A percentile compares a stretch with the other conserved stretches of the same genome.
Conservation (phyloP, 352 stramenopile genomes). For the Phytophthora quininea region DNA sequence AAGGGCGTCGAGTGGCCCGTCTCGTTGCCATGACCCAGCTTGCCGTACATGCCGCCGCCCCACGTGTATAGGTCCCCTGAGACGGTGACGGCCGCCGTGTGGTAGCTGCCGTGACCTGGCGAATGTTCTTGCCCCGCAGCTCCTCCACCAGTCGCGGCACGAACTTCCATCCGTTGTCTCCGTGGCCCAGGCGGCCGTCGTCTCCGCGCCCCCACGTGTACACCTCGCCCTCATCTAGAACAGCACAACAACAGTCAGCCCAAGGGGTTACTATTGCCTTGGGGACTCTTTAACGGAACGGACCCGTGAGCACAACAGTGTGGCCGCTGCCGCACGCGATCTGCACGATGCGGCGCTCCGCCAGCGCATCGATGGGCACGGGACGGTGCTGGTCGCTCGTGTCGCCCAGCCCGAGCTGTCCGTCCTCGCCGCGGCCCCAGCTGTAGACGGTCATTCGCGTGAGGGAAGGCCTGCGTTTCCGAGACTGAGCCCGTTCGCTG, state of each 20-base stretch:
- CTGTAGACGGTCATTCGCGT: constrained; percentile 76
- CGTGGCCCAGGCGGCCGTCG: constrained; percentile 90
- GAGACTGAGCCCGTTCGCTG: constrained; percentile 13
- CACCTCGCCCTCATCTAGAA: constrained; percentile 79
- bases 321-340: constrained; percentile 90
- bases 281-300: not conserved
- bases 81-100: constrained; percentile 95
- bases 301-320: constrained; percentile 87
- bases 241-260: not conserved
- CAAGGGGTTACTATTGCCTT: no score
- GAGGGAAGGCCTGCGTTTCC: not conserved
- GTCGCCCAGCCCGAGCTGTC: constrained; percentile 84
- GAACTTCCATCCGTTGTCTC: constrained; percentile 97
- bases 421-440: constrained; percentile 89
- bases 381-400: constrained; percentile 89
- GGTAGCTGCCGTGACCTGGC: constrained; percentile 96
- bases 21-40: constrained; percentile 94
- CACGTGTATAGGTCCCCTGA: constrained; percentile 94
- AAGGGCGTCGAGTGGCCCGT: constrained; percentile 93
- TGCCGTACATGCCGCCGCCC: constrained; percentile 96
- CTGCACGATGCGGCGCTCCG: constrained; percentile 84
- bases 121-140: constrained; percentile 90
- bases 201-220: constrained; percentile 91
- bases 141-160: constrained; percentile 93
- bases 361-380: constrained; percentile 82